Evolutionary conservation across 140 eudicot genomes (phyloP), one percentile per base, ranked within the genome.

Genomic region (Bidens hawaiensis): DNA sequence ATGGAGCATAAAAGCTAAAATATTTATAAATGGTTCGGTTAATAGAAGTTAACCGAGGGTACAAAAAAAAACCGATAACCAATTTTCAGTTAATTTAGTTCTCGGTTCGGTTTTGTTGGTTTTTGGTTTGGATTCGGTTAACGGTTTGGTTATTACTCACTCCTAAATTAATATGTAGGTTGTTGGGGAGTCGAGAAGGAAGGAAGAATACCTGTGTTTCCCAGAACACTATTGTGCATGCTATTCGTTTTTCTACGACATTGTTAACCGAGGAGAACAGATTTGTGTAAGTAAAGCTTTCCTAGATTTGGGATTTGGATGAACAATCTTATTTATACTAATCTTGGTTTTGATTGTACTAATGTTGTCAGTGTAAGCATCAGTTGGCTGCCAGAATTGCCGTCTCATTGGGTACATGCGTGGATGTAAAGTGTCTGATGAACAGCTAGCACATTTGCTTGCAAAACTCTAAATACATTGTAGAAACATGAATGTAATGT

Each of bases 321-420:
- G 0, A 50, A 18, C 15, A 21, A 21, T n/a, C 49, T 21, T 25
- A 42, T 1, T 27, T 26, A 25, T 50, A 0, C 12, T 52, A 1
- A 48, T 31, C 23, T 21, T 48, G 18, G 6, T 53, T 10, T 49
- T 13, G 22, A 21, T 58, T 22, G 0, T 13, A 41, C 55, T 18
- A 4, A 9, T 6, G 4, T 62, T 21, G 10, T 40, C 73, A 91
- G 98, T 91, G 98, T 62, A 91, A 91, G 73, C 98, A 91, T 83
- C 98, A 91, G 43, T 51, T 91, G 61, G 98, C 98, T 59, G 96
- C 98, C 18, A 84, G 95, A 69, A 76, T 87, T 21, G 96, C 98
- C 49, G 81, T 72, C 1, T 76, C 96, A 2, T 7, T 76, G 48
- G 96, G 95, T 65, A 65, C 81, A 52, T 91, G 89, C 75, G 54